Percentiles rank a stretch among this genome's conserved stretches.
Conservation (phyloP, 768 basidiomycete genomes). For the Pholiota molesta region DNA sequence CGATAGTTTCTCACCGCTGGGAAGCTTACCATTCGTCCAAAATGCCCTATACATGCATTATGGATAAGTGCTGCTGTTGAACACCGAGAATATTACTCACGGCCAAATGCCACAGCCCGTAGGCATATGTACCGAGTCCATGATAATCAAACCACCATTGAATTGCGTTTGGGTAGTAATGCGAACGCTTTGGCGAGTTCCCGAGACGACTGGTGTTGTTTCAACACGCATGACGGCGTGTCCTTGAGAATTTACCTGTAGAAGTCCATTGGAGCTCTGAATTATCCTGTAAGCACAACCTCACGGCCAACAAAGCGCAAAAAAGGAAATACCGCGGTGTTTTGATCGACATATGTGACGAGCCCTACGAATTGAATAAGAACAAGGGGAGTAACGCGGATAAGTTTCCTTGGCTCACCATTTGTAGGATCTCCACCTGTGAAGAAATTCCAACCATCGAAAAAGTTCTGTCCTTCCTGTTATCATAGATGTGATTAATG, state of each 20-base stretch:
- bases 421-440: slow-evolving; percentile 74
- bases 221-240: slow-evolving; percentile 90
- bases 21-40: slow-evolving; percentile 46
- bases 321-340: slow-evolving; percentile 52
- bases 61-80: slow-evolving; percentile 1
- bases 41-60: slow-evolving; percentile 38
- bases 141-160: slow-evolving; percentile 71
- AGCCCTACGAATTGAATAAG: slow-evolving; percentile 3
- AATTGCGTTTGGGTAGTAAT: slow-evolving; percentile 66
- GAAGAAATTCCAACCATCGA: slow-evolving; percentile 81
- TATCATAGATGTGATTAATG: not conserved
- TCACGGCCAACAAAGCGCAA: slow-evolving; percentile 9
- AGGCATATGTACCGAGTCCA: slow-evolving; percentile 90
- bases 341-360: slow-evolving; percentile 68
- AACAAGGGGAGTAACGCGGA: too few species aligned
- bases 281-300: not conserved
- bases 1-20: not conserved
- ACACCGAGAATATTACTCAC: slow-evolving; percentile 32
- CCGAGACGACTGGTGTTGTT: slow-evolving; percentile 73
- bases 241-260: slow-evolving; percentile 67
- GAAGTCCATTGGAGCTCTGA: slow-evolving; percentile 59
- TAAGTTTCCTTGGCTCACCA: slow-evolving; percentile 37
- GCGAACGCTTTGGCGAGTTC: slow-evolving; percentile 74
- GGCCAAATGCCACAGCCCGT: slow-evolving; percentile 91
- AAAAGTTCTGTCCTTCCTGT: slow-evolving; percentile 74